These are phyloP conservation scores for Laburnicola sp. DNA, from an alignment of 2,329 filamentous ascomycete species.

Conservation along the genomic window DNA sequence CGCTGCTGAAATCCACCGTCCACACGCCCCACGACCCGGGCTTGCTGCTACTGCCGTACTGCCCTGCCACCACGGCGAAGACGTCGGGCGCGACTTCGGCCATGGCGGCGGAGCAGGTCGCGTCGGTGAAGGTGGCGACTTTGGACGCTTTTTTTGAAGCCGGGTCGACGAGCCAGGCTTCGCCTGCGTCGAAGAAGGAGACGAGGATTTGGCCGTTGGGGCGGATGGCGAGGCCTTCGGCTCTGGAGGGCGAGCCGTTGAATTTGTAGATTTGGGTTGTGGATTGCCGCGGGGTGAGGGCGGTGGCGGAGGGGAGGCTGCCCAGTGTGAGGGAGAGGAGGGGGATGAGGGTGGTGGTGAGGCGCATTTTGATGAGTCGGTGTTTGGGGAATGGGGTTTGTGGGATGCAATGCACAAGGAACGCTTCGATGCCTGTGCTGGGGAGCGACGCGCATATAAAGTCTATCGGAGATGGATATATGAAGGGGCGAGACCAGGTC, in stretches of 20 bases:
- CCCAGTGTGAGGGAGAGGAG: slow-evolving; percentile 4
- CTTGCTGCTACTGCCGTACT: slow-evolving; percentile 19
- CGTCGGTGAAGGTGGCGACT: slow-evolving; percentile 17
- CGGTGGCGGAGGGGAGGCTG: slow-evolving; percentile 2
- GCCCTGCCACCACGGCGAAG: slow-evolving; percentile 24
- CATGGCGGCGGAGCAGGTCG: slow-evolving; percentile 21
- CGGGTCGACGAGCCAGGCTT: slow-evolving; percentile 21
- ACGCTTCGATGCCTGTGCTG: no score
- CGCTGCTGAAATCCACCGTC: slow-evolving; percentile 24
- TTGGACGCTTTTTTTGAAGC: slow-evolving; percentile 19
- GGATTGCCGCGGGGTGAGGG: slow-evolving; percentile 4
- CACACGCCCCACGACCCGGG: slow-evolving; percentile 22
- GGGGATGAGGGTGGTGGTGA: slow-evolving; percentile 7
- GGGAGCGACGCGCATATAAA: background rate
- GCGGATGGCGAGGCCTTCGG: slow-evolving; percentile 22
- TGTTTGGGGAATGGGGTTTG: background rate
- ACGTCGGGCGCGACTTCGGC: slow-evolving; percentile 24
- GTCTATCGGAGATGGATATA: no score
- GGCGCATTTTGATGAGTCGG: slow-evolving; percentile 16
- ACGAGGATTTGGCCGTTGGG: slow-evolving; percentile 25
- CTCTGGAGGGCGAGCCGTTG: slow-evolving; percentile 4
- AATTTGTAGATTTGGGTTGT: slow-evolving; percentile 17
- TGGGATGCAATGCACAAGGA: no score
- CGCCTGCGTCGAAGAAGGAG: slow-evolving; percentile 22
- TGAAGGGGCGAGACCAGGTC: background rate